A percentile compares a stretch with the other conserved stretches of the same genome.
Conservation (phyloP, 208 protist species). For the Acanthamoeba culbertsoni region DNA sequence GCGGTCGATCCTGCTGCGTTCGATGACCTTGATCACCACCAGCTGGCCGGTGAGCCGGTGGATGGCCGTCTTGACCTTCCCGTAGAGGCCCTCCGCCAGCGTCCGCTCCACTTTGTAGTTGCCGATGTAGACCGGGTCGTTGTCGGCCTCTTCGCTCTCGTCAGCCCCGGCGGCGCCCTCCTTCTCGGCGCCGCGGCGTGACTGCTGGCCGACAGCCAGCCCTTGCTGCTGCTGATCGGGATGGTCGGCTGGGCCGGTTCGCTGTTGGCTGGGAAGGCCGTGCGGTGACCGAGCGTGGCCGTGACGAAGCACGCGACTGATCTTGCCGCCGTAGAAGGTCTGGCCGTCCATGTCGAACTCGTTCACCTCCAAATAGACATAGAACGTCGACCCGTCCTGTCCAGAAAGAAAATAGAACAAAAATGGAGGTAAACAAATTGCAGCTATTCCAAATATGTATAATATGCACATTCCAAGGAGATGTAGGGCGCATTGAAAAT, state of each 20-base stretch:
- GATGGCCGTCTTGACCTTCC: conserved; percentile 51
- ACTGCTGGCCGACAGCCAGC: background rate
- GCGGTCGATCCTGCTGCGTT: conserved; percentile 12
- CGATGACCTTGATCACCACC: conserved; percentile 58
- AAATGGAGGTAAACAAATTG: background rate
- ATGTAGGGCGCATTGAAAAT: no score
- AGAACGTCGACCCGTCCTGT: conserved; percentile 53
- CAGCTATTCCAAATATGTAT: no score
- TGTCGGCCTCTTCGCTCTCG: background rate
- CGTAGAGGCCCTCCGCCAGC: conserved; percentile 12
- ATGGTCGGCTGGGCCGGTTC: no score
- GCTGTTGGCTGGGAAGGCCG: no score
- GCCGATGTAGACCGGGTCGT: conserved; percentile 26
- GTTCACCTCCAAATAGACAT: conserved; percentile 53
- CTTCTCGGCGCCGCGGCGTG: no score
- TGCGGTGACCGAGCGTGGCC: background rate
- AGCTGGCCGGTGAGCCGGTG: conserved; percentile 28
- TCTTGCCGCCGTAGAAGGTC: conserved; percentile 56
- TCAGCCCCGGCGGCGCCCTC: background rate
- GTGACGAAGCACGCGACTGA: conserved; percentile 26
- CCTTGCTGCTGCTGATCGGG: background rate
- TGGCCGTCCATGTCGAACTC: conserved; percentile 39
- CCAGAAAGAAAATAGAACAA: background rate
- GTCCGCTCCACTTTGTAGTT: conserved; percentile 19
- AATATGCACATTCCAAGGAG: background rate